Conservation (phyloP, 2,329 filamentous ascomycete species). For the Botryotinia narcissicola region DNA sequence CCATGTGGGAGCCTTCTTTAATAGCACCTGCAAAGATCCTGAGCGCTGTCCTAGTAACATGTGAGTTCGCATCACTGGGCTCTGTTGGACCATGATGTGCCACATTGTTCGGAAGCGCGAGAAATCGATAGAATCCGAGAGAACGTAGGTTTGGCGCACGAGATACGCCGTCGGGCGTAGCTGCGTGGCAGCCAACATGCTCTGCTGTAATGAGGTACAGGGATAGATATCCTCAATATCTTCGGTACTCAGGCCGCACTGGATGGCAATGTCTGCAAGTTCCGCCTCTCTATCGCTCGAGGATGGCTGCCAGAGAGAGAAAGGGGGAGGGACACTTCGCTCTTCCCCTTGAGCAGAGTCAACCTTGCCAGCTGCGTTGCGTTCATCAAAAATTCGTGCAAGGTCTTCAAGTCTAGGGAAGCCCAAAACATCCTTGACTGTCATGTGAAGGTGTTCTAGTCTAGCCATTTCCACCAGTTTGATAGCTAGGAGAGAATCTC, state of each 20-base stretch:
- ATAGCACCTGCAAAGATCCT: not conserved
- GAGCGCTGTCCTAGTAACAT: not conserved
- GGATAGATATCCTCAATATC: constrained; percentile 14
- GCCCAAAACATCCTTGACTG: constrained; percentile 1
- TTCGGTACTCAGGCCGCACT: not conserved
- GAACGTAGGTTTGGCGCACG: not conserved
- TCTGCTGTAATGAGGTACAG: not conserved
- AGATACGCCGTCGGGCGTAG: not conserved
- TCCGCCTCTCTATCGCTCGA: not conserved
- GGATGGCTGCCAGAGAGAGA: not conserved
- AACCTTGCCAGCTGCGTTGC: not conserved
- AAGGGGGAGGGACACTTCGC: not conserved
- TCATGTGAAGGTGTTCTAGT: not conserved
- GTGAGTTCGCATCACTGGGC: not conserved
- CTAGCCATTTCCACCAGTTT: not conserved
- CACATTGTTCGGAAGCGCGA: not conserved
- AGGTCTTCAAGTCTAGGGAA: constrained; percentile 8
- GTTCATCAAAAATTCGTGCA: not conserved
- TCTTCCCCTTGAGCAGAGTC: not conserved
- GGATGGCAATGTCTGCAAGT: not conserved
- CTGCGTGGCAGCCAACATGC: not conserved
- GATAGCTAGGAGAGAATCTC: not conserved
- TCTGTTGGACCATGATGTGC: not conserved
- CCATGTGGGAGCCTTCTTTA: not conserved
- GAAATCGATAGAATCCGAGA: constrained; percentile 1